phyloP scores from a whole-genome alignment of 306 rosid species.

The Quercus bicolor region DNA sequence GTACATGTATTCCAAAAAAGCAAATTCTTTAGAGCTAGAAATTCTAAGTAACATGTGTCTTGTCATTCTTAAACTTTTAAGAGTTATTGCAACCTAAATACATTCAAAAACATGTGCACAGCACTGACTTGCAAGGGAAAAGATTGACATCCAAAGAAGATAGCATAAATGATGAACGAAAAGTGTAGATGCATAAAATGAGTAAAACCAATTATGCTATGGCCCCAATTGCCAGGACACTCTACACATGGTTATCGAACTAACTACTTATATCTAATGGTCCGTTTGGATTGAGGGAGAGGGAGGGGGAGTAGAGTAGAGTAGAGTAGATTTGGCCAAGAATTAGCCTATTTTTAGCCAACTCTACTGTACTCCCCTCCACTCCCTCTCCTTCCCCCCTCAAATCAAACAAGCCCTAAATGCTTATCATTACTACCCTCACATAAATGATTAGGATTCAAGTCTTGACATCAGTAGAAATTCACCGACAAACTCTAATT shows the following conservation, averaged over 20 bases:
- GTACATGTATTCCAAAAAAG: neutral
- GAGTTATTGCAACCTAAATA: neutral
- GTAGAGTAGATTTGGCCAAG: no score
- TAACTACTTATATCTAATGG: neutral
- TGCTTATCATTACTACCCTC: neutral
- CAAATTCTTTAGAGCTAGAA: neutral
- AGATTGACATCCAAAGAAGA: neutral
- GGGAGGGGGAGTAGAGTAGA: no score
- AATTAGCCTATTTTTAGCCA: no score
- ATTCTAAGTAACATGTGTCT: neutral
- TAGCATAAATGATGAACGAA: neutral
- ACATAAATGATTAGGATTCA: neutral
- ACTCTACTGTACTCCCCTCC: no score
- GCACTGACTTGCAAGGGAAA: neutral
- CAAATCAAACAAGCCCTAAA: neutral
- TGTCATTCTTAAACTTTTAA: neutral
- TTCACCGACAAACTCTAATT: neutral
- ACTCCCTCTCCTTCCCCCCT: no score
- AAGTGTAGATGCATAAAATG: neutral
- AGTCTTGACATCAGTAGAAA: neutral
- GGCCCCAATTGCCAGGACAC: neutral
- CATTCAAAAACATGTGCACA: neutral
- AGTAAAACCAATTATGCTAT: neutral
- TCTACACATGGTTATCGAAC: neutral
- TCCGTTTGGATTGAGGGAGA: neutral